Conservation (phyloP, 225 moss, liverwort and hornwort species). For the Anthoceros angustus region DNA sequence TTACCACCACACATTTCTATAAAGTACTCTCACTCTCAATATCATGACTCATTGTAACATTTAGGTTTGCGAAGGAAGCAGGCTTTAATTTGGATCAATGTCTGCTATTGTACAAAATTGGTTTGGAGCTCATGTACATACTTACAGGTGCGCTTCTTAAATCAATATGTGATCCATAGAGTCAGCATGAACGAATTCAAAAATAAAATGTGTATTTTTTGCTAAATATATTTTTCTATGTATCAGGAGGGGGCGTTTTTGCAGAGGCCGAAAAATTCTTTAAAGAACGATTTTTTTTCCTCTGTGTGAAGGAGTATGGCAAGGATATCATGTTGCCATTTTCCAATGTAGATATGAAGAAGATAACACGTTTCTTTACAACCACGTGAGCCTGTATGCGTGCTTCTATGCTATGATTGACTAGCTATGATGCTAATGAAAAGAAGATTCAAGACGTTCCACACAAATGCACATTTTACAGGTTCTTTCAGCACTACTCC, state of each 20-base stretch:
- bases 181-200: too few relatives aligned
- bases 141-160: neutral
- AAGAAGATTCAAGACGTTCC: neutral
- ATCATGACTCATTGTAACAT: neutral
- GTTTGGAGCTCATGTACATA: constrained; percentile 3
- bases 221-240: too few relatives aligned
- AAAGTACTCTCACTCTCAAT: neutral
- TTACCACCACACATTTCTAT: neutral
- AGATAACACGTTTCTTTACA: neutral
- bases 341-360: neutral
- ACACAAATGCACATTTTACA: neutral
- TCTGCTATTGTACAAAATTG: neutral
- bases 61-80: constrained; percentile 3
- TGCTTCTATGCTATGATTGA: neutral
- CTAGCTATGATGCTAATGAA: neutral
- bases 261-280: constrained; percentile 1
- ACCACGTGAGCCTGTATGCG: neutral
- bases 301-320: neutral
- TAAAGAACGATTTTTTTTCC: neutral
- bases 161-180: too few relatives aligned
- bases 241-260: neutral
- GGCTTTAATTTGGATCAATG: neutral
- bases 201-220: too few relatives aligned
- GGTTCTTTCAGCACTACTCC: constrained; percentile 1
- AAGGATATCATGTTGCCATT: neutral